Conservation (phyloP, 2,329 filamentous ascomycete species). For the Trichoderma asperellum region DNA sequence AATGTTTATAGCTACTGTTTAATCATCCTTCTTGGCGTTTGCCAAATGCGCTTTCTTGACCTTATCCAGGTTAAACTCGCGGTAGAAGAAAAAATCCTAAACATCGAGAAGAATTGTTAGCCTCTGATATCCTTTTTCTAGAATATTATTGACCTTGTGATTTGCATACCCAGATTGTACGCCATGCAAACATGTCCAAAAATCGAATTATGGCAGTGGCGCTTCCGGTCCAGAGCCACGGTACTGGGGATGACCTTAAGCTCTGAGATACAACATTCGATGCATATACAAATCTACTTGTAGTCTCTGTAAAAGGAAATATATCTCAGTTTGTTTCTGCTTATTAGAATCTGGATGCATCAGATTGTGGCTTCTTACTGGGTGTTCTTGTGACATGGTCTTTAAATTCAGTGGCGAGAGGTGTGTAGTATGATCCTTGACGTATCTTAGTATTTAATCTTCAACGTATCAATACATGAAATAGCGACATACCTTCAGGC, state of each 20-base stretch:
- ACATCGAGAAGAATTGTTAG: neutral
- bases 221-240: conserved; percentile 22
- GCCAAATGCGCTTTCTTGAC: conserved; percentile 9
- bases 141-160: too few relatives aligned
- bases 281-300: conserved; percentile 17
- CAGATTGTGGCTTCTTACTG: neutral
- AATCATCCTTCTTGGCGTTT: neutral
- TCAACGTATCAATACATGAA: rapidly evolving
- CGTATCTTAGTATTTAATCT: neutral
- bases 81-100: conserved; percentile 23
- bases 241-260: conserved; percentile 34
- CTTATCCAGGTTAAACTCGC: conserved; percentile 19
- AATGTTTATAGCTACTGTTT: neutral
- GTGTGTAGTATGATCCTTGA: conserved; percentile 5
- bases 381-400: conserved; percentile 10
- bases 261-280: conserved; percentile 31
- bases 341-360: neutral
- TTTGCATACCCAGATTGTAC: conserved; percentile 22
- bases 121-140: too few relatives aligned
- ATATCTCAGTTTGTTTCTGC: neutral
- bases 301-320: neutral
- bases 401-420: conserved; percentile 1
- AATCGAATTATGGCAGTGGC: conserved; percentile 5
- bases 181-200: conserved; percentile 21
- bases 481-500: neutral